Percentiles rank a stretch among this genome's conserved stretches.
Evolutionary conservation across 768 basidiomycete genomes (phyloP).

Genomic region (Rhizopogon vinicolor): DNA sequence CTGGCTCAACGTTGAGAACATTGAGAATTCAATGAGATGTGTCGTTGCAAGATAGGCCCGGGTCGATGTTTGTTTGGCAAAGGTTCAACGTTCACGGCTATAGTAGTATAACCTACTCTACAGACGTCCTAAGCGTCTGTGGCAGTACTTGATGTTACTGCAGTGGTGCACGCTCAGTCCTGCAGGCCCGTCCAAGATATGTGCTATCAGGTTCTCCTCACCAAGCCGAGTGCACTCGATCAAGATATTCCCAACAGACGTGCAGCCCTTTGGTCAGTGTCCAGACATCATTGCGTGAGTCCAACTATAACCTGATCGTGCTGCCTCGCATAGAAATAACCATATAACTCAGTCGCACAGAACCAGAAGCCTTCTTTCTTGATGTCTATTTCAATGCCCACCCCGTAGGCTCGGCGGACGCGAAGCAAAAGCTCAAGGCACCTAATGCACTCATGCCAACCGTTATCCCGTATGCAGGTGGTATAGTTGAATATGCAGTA

Average conservation of each 20-base stretch:
- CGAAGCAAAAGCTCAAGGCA: slow-evolving; percentile 56
- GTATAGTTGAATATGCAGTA: slow-evolving; percentile 58
- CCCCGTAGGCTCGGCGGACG: slow-evolving; percentile 35
- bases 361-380: slow-evolving; percentile 69
- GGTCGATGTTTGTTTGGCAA: not conserved
- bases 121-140: too few relatives aligned
- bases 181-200: slow-evolving; percentile 49
- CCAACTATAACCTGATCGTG: slow-evolving; percentile 2
- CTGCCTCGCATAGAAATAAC: slow-evolving; percentile 8
- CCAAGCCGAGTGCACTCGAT: slow-evolving; percentile 67
- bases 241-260: slow-evolving; percentile 63
- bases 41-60: too few relatives aligned
- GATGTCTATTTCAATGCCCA: slow-evolving; percentile 75
- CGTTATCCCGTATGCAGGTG: slow-evolving; percentile 66
- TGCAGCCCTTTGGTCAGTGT: slow-evolving; percentile 54
- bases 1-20: too few relatives aligned
- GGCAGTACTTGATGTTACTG: slow-evolving; percentile 40
- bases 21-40: too few relatives aligned
- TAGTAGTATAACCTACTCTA: too few relatives aligned
- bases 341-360: slow-evolving; percentile 48
- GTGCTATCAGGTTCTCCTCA: slow-evolving; percentile 66
- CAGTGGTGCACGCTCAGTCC: slow-evolving; percentile 68
- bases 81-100: too few relatives aligned
- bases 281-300: slow-evolving; percentile 63
- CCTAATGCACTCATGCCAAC: slow-evolving; percentile 73